Conservation (phyloP, 108 stramenopile species). For the Thalassiosira profunda region DNA sequence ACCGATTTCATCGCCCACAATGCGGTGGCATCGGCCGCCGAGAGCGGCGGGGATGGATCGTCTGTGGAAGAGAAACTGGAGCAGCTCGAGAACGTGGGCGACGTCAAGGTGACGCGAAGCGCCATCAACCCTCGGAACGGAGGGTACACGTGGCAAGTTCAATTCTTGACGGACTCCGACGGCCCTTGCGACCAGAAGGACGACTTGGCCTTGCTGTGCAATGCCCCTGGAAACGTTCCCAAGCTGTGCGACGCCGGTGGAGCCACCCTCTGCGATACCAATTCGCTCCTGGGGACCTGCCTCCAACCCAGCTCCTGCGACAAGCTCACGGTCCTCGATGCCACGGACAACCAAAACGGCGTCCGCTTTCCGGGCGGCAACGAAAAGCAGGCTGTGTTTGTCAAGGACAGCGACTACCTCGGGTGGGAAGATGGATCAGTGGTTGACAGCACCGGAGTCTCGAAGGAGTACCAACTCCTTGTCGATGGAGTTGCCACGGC, state of each 20-base stretch:
- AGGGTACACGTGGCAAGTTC: constrained; percentile 80
- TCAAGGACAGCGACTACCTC: constrained; percentile 55
- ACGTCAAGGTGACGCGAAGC: constrained; percentile 73
- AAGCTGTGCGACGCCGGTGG: constrained; percentile 58
- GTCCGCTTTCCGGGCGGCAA: constrained; percentile 48
- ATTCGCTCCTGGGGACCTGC: constrained; percentile 40
- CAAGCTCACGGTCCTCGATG: constrained; percentile 54
- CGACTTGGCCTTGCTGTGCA: constrained; percentile 52
- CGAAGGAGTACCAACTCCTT: constrained; percentile 34
- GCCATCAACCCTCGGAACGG: constrained; percentile 73
- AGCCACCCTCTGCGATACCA: constrained; percentile 35
- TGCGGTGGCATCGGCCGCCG: constrained; percentile 63
- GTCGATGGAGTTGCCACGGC: constrained; percentile 29
- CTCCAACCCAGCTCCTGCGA: constrained; percentile 47
- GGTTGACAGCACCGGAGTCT: constrained; percentile 5
- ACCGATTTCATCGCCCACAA: constrained; percentile 82
- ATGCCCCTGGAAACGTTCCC: constrained; percentile 84
- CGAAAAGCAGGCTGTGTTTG: constrained; percentile 49
- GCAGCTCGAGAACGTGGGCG: constrained; percentile 77
- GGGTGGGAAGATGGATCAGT: constrained; percentile 62
- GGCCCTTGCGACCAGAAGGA: constrained; percentile 78
- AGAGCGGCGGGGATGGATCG: constrained; percentile 75
- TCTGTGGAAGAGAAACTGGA: constrained; percentile 88
- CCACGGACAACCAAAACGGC: constrained; percentile 25
- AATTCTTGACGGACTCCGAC: constrained; percentile 76